phyloP scores from a whole-genome alignment of 2,329 filamentous ascomycete genomes.

The Chrysoporthe austroafricana region DNA sequence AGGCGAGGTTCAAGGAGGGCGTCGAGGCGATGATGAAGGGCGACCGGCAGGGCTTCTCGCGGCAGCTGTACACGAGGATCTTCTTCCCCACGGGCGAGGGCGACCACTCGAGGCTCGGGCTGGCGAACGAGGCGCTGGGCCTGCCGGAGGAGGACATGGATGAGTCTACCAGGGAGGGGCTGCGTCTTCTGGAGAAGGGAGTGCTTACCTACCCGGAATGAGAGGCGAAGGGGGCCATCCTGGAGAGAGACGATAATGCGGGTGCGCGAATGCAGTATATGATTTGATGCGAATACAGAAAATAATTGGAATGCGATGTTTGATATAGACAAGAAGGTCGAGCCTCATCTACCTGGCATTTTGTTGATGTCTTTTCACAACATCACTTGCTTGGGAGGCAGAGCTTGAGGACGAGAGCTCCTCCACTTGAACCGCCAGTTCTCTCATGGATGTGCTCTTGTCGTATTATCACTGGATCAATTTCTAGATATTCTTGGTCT shows the following conservation, averaged over 20 bases:
- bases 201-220: not conserved
- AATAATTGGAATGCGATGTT: too few species aligned
- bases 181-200: constrained; percentile 46
- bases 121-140: constrained; percentile 56
- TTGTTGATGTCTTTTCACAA: too few species aligned
- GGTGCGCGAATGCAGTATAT: not conserved
- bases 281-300: too few species aligned
- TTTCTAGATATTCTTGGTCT: too few species aligned
- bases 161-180: constrained; percentile 52
- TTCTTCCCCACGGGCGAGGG: constrained; percentile 52
- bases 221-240: not conserved
- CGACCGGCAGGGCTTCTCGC: constrained; percentile 49
- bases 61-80: constrained; percentile 57
- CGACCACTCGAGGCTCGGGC: constrained; percentile 44
- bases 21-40: constrained; percentile 49
- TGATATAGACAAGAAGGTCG: too few species aligned
- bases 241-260: not conserved
- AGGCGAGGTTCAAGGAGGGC: constrained; percentile 53
- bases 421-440: too few species aligned
- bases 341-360: too few species aligned
- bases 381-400: too few species aligned
- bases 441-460: too few species aligned
- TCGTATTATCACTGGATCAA: too few species aligned
- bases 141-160: constrained; percentile 63
- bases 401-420: too few species aligned